phyloP scores from a whole-genome alignment of 2,329 filamentous ascomycete genomes.

The Colletotrichum sp. region DNA sequence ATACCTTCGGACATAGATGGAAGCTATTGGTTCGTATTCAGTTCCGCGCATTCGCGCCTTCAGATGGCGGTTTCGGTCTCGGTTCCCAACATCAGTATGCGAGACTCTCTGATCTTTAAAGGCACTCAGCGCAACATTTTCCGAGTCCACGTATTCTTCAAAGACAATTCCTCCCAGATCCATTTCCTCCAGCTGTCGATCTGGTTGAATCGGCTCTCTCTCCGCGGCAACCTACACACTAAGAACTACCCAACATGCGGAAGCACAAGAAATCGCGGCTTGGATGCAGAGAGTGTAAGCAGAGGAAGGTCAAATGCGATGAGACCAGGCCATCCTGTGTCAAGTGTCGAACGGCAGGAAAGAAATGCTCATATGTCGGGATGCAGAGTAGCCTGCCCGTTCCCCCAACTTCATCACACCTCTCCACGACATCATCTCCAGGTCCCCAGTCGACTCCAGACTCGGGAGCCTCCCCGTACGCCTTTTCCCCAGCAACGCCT shows the following conservation, averaged over 20 bases:
- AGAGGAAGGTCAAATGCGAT: conserved; percentile 47
- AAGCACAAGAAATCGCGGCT: conserved; percentile 42
- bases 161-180: neutral
- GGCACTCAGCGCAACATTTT: neutral
- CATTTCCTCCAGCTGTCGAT: neutral
- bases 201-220: no score
- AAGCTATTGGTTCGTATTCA: neutral
- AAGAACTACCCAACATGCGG: neutral
- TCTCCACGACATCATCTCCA: conserved; percentile 32
- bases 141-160: neutral
- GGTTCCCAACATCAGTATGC: neutral
- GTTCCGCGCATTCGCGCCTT: neutral
- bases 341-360: conserved; percentile 42
- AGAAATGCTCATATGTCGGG: conserved; percentile 35
- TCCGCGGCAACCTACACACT: neutral
- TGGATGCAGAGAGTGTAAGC: conserved; percentile 44
- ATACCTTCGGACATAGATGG: neutral
- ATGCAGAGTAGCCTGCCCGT: neutral
- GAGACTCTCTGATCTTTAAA: neutral
- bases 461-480: neutral
- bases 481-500: neutral
- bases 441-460: conserved; percentile 33
- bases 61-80: neutral
- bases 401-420: neutral
- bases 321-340: conserved; percentile 42